Conservation (phyloP, 768 basidiomycete species). For the Lentinula sp. region DNA sequence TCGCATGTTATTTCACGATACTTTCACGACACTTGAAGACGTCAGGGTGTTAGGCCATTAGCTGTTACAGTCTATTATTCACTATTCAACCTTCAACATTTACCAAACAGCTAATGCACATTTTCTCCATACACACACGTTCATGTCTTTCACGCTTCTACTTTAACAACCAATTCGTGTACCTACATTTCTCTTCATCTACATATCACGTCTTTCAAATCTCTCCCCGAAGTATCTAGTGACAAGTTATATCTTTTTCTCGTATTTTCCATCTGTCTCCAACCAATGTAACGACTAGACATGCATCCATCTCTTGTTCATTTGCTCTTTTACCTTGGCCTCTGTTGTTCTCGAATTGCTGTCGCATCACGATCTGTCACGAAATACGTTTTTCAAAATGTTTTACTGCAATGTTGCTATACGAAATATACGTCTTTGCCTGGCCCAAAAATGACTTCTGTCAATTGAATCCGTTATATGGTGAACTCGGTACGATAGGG, state of each 20-base stretch:
- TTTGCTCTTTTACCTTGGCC: constrained; percentile 16
- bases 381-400: constrained; percentile 6
- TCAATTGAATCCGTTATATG: background rate
- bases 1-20: constrained; percentile 7
- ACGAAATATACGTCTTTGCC: constrained; percentile 14
- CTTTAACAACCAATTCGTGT: background rate
- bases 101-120: constrained; percentile 5
- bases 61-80: constrained; percentile 23
- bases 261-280: constrained; percentile 7
- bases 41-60: constrained; percentile 11
- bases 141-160: background rate
- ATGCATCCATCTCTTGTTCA: constrained; percentile 40
- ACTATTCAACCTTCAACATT: constrained; percentile 4
- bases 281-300: constrained; percentile 69
- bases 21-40: constrained; percentile 4
- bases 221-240: constrained; percentile 8
- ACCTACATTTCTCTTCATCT: background rate
- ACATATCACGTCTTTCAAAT: constrained; percentile 4
- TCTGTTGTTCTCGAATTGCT: constrained; percentile 24
- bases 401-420: constrained; percentile 12
- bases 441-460: background rate
- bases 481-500: background rate
- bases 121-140: background rate
- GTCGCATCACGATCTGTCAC: constrained; percentile 20
- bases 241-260: background rate